These are phyloP conservation scores for Tetrapyrgos nigripes DNA, from an alignment of 1,284 basidiomycete species.

Conservation along the genomic window DNA sequence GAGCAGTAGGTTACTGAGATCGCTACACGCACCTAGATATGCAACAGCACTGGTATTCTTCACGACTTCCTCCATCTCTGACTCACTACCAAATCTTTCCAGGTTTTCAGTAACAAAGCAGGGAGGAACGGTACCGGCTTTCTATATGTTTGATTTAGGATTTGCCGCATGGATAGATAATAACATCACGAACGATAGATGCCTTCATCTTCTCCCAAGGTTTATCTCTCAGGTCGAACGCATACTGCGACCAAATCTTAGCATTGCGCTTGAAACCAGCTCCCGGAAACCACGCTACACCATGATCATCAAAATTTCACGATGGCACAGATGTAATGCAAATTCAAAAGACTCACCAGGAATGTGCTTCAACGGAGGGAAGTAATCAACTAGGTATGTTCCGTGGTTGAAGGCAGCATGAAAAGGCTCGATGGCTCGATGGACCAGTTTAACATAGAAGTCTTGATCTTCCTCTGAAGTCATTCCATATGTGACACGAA, in stretches of 20 bases:
- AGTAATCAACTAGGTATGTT: conserved; percentile 16
- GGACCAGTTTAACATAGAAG: background rate
- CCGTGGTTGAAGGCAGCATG: background rate
- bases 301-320: background rate
- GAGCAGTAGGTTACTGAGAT: too few species aligned
- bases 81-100: background rate
- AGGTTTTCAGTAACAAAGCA: background rate
- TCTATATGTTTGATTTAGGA: background rate
- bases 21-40: background rate
- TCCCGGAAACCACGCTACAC: conserved; percentile 6
- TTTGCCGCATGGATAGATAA: background rate
- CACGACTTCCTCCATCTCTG: conserved; percentile 1
- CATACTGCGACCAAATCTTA: background rate
- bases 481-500: conserved; percentile 7
- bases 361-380: conserved; percentile 30
- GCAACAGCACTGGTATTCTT: background rate
- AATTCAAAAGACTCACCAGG: conserved; percentile 4
- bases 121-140: background rate
- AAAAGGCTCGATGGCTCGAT: background rate
- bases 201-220: background rate
- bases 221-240: background rate
- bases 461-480: background rate
- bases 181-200: background rate
- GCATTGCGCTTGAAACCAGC: conserved; percentile 10
- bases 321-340: too few species aligned